These are phyloP conservation scores for Cytospora piceae DNA, from an alignment of 2,329 filamentous ascomycete species.

Conservation along the genomic window DNA sequence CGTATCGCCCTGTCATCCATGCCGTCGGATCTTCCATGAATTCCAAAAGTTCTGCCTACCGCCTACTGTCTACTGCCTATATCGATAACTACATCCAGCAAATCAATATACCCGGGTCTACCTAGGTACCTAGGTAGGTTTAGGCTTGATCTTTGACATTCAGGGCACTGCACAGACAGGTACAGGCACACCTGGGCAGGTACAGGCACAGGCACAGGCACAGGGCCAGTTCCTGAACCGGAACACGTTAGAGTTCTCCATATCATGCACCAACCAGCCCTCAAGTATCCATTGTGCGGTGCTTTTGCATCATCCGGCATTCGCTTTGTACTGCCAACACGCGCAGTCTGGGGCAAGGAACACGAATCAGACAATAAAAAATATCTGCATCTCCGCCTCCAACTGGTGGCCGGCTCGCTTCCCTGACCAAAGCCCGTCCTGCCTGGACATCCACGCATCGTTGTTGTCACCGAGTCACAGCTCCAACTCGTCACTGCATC, in stretches of 20 bases:
- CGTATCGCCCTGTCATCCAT: background rate
- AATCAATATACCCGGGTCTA: background rate
- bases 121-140: background rate
- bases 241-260: slow-evolving; percentile 14
- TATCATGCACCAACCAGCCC: slow-evolving; percentile 14
- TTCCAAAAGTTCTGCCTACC: background rate
- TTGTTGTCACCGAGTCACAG: background rate
- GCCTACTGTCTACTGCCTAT: background rate
- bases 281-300: background rate
- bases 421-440: slow-evolving; percentile 10
- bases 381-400: slow-evolving; percentile 12
- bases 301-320: slow-evolving; percentile 20
- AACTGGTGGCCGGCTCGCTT: slow-evolving; percentile 17
- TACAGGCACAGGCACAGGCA: background rate
- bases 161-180: slow-evolving; percentile 2
- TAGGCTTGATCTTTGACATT: background rate
- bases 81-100: background rate
- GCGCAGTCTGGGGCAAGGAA: slow-evolving; percentile 17
- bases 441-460: slow-evolving; percentile 1
- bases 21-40: background rate
- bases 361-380: slow-evolving; percentile 17
- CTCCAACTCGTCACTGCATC: slow-evolving; percentile 9
- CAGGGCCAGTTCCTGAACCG: slow-evolving; percentile 3
- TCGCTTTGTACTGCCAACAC: slow-evolving; percentile 20
- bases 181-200: slow-evolving; percentile 3